phyloP scores from a whole-genome alignment of 768 basidiomycete species.

The Termitomyces sp. region DNA sequence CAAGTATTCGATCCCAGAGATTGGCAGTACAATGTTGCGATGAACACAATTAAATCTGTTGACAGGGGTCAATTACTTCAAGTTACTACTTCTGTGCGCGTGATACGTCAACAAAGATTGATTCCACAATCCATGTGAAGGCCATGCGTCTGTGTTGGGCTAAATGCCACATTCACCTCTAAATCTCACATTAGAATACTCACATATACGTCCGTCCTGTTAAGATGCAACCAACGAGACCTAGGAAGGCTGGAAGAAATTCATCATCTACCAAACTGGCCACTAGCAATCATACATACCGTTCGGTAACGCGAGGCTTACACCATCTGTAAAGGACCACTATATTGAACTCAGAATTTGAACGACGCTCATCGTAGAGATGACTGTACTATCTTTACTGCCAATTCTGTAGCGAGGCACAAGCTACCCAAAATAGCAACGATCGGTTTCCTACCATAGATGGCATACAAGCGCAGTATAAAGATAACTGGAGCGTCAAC shows the following conservation, averaged over 20 bases:
- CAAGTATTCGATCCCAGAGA: background rate
- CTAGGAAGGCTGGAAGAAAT: slow-evolving; percentile 9
- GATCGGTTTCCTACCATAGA: slow-evolving; percentile 18
- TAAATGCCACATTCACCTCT: background rate
- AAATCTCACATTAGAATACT: background rate
- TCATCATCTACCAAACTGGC: too few relatives aligned
- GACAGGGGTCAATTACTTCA: background rate
- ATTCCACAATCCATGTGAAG: slow-evolving; percentile 31
- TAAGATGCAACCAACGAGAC: slow-evolving; percentile 29
- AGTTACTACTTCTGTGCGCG: background rate
- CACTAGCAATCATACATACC: slow-evolving; percentile 6
- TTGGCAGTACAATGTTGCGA: background rate
- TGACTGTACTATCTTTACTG: slow-evolving; percentile 27
- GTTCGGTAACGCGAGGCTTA: slow-evolving; percentile 21
- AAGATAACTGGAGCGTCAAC: background rate
- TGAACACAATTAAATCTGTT: slow-evolving; percentile 21
- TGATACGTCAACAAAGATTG: slow-evolving; percentile 20
- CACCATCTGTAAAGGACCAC: slow-evolving; percentile 27
- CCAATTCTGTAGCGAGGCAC: slow-evolving; percentile 21
- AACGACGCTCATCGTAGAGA: background rate
- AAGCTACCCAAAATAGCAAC: slow-evolving; percentile 15
- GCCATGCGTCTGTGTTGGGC: slow-evolving; percentile 22
- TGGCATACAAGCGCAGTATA: slow-evolving; percentile 16
- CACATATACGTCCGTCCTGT: slow-evolving; percentile 1
- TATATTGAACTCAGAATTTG: background rate